Evolutionary conservation across 1,284 basidiomycete species (phyloP).

Genomic region (Ceratobasidium theobromae): DNA sequence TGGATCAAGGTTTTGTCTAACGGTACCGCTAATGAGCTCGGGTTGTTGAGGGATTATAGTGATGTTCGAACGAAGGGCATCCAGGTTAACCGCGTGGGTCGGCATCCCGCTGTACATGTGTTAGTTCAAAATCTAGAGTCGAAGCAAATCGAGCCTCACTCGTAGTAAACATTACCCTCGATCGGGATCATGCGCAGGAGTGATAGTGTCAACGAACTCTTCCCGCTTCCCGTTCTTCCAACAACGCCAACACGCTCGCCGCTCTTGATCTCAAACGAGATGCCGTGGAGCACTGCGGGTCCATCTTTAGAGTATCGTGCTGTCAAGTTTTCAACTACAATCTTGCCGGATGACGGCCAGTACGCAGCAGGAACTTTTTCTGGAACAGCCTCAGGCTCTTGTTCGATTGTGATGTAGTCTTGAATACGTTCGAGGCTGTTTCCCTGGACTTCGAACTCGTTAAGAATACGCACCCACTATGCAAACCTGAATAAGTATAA

Average conservation of each 20-base stretch:
- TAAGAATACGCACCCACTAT: conserved; percentile 43
- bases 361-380: conserved; percentile 66
- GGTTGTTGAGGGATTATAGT: conserved; percentile 40
- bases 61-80: conserved; percentile 52
- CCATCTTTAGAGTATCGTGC: conserved; percentile 57
- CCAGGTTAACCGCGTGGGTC: conserved; percentile 57
- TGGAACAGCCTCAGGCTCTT: conserved; percentile 57
- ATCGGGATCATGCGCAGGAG: conserved; percentile 55
- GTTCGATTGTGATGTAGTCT: conserved; percentile 69
- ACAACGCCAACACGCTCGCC: conserved; percentile 67
- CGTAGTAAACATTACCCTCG: conserved; percentile 52
- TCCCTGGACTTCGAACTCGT: conserved; percentile 48
- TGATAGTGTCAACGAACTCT: conserved; percentile 52
- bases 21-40: conserved; percentile 29
- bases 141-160: conserved; percentile 37
- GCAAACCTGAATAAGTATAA: not conserved
- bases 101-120: conserved; percentile 38
- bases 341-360: conserved; percentile 73
- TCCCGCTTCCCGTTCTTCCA: conserved; percentile 74
- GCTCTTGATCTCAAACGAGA: conserved; percentile 57
- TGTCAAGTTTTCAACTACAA: conserved; percentile 62
- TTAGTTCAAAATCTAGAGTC: not conserved
- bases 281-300: conserved; percentile 53
- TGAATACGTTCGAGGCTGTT: conserved; percentile 72
- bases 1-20: conserved; percentile 36